Evolutionary conservation across 2,329 filamentous ascomycete genomes (phyloP), one percentile per base, ranked within the genome.

Genomic region (Pseudocercospora musae): DNA sequence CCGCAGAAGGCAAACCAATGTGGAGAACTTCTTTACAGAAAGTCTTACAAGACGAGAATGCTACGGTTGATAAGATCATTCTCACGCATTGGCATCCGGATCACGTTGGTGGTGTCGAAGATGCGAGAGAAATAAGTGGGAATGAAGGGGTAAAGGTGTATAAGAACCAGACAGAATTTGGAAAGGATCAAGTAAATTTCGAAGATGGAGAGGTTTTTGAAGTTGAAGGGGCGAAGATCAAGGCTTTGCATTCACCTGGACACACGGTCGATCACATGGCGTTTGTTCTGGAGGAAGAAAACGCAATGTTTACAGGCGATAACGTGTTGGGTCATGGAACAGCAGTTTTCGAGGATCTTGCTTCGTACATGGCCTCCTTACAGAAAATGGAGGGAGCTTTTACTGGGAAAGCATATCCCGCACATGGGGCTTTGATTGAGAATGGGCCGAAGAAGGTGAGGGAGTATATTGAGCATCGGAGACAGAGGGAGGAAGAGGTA

Each of bases 31-130:
- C 85, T 0, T 78, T 99, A 37, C 84, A 85, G 66, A 78, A 81
- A 3, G 85, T 88, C 0, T 82, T 98, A 2, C 75, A 80, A 6
- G 78, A 85, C 23, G 90, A 96, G 74, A 83, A 87, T 23, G 89
- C 89, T 20, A 84, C 81, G 0, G 80, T 98, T 23, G 81, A 85
- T n/a, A 79, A 82, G 18, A 87, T 88, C 0, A 81, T 99, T 21
- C 81, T 99, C 54, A 96, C 93, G 0, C 95, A 99, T 76, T 96
- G 93, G 92, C 95, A 99, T 73, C 84, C 80, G 46, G 95, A 99
- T 73, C 95, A 99, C 73, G 84, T 88, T 6, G 85, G 87, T 23
- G 95, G 95, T 7, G 84, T 97, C 23, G 74, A 78, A 2, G 87
- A 96, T 70, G 80, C 97, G 0, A 33, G 18, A 15, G 76, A 78